Evolutionary conservation across 1,284 basidiomycete genomes (phyloP), one percentile per base, ranked within the genome.

Genomic region (Ganoderma lingzhi): DNA sequence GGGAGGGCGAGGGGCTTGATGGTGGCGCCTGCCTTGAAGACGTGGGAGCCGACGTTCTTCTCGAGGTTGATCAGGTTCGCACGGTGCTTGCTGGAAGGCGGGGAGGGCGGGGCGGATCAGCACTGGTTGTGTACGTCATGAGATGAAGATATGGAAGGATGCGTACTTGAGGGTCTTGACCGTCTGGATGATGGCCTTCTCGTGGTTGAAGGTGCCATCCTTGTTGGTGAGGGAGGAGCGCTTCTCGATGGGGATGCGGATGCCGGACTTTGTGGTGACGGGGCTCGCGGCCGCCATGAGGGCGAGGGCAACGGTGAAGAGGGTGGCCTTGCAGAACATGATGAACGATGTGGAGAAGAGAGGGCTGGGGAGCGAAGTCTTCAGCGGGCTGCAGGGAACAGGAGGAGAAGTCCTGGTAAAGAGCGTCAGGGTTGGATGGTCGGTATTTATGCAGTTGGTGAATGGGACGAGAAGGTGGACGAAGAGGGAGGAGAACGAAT

Each of bases 291-390:
- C 63, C 32, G 73, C 75, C 62, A 75, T 63, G 63, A 76, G 71
- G 59, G 69, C 74, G 63, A 75, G 73, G 30, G 73, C 70, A 65
- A 74, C 73, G 58, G 73, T 70, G 65, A 76, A 15, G 45, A 76
- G 60, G 15, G 74, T 66, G 41, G 74, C 75, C 69, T 76, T 76
- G 74, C 74, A 75, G 72, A 76, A 75, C 75, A 76, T 76, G 65
- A 60, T 44, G 64, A 64, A 56, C 59, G 39, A 28, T 44, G 65
- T 19, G 37, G 37, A 19, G 64, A 64, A 60, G 71, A 65, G 63
- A 53, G 48, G 48, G 37, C 58, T 32, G 59, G 41, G 61, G 59
- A 64, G 51, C 67, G 61, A 66, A 56, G 64, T 66, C 63, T 62
- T 73, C 68, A 67, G 61, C 32, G 39, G 35, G 23, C 45, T 69